Evolutionary conservation across 768 basidiomycete species (phyloP), one percentile per base, ranked within the genome.

Genomic region (Agrocybe chaxingu): DNA sequence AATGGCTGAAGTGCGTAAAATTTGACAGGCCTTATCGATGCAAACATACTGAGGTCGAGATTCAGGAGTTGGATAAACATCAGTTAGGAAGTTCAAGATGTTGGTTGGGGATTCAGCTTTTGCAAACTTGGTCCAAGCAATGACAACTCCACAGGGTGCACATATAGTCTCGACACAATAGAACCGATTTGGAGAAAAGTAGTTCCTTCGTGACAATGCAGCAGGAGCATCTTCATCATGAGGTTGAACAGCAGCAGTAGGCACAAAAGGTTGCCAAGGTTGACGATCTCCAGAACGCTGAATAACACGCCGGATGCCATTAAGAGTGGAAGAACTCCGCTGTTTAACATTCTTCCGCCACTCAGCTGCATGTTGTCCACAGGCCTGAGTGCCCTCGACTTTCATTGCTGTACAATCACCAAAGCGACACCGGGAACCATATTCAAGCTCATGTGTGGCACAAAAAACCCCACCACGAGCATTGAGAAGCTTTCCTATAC

Each of bases 381-480:
- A 64, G 7, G 64, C 63, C 32, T 60, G 53, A 33, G 62, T 64
- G 8, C 34, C 42, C 29, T 13, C 10, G 18, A 56, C 42, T 41
- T 52, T 55, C 18, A 10, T 19, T 18, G 45, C 50, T 4, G 19
- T 33, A 52, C 66, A 67, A 38, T 48, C 42, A 9, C 42, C 19
- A 24, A 66, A 44, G 42, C 51, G 46, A 40, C 66, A 67, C 33
- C 12, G 54, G 16, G n/a, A 36, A n/a, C 56, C 60, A 50, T 50
- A 48, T 45, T 39, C 16, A 18, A 8, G 12, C 34, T 59, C 55
- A 62, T 66, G 62, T 1, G 29, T 24, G 1, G 11, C 31, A 57
- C 65, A 64, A 42, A 62, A 66, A 24, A 57, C 57, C 33, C 62
- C 65, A 39, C 58, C 56, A 13, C 54, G 38, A 29, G 57, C 48